Percentiles rank a stretch among this genome's conserved stretches.
These are phyloP conservation scores for Waitea zeae DNA, from an alignment of 1,284 basidiomycete species.

Conservation along the genomic window DNA sequence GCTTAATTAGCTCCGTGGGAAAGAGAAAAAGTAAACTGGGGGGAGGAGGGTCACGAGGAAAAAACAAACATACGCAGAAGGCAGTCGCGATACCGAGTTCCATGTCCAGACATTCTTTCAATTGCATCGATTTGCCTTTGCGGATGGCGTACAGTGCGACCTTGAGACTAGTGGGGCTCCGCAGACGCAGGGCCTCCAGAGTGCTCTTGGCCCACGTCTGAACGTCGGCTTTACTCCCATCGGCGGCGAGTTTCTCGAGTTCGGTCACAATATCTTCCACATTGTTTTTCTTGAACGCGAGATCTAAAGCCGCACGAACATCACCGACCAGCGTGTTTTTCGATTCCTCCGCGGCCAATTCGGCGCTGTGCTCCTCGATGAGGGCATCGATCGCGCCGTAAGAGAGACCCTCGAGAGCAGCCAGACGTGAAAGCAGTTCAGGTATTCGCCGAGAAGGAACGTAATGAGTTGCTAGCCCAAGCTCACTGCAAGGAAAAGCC, in stretches of 20 bases:
- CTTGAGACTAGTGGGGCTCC: conserved; percentile 84
- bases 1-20: conserved; percentile 5
- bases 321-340: conserved; percentile 33
- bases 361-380: conserved; percentile 52
- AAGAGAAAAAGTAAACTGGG: not conserved
- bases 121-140: conserved; percentile 39
- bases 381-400: conserved; percentile 30
- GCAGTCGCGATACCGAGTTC: conserved; percentile 69
- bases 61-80: conserved; percentile 45
- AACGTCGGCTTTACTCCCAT: conserved; percentile 25
- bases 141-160: conserved; percentile 70
- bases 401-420: conserved; percentile 37
- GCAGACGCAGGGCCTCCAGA: conserved; percentile 38
- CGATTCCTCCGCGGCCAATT: conserved; percentile 37
- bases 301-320: conserved; percentile 61
- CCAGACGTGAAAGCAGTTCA: conserved; percentile 42
- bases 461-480: conserved; percentile 85
- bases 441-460: conserved; percentile 63
- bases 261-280: conserved; percentile 56
- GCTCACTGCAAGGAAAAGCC: conserved; percentile 33
- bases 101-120: conserved; percentile 62
- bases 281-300: conserved; percentile 50
- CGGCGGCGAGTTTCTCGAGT: conserved; percentile 28
- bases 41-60: conserved; percentile 1
- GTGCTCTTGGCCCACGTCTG: conserved; percentile 64